Evolutionary conservation across 768 basidiomycete species (phyloP).

Genomic region (Exidia glandulosa): DNA sequence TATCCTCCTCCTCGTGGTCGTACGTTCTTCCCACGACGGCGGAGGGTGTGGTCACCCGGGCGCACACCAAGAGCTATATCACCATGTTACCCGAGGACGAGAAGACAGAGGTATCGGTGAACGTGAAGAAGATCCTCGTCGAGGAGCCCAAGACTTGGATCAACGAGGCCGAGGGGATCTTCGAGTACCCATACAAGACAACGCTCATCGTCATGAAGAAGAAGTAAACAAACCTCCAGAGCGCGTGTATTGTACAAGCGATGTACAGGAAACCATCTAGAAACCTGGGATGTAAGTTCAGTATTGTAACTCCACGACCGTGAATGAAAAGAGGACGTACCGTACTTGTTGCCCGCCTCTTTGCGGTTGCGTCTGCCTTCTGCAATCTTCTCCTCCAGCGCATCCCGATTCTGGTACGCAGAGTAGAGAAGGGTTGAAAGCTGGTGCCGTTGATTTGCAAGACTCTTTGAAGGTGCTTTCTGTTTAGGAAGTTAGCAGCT

Average conservation of each 20-base stretch:
- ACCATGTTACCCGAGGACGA: conserved; percentile 48
- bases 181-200: conserved; percentile 73
- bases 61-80: conserved; percentile 79
- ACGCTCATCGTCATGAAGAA: conserved; percentile 41
- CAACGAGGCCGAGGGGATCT: conserved; percentile 57
- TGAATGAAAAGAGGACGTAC: conserved; percentile 20
- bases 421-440: conserved; percentile 70
- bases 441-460: conserved; percentile 42
- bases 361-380: conserved; percentile 75
- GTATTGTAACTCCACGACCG: not conserved
- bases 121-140: conserved; percentile 45
- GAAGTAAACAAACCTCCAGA: conserved; percentile 19
- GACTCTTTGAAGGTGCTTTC: not conserved
- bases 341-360: conserved; percentile 88
- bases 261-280: not conserved
- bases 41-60: conserved; percentile 51
- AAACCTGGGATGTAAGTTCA: not conserved
- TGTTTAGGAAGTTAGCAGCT: not conserved
- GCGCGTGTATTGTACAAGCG: not conserved
- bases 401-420: conserved; percentile 75
- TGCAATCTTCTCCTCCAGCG: conserved; percentile 73
- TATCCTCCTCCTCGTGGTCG: no score
- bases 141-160: conserved; percentile 61
- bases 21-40: conserved; percentile 43
- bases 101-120: conserved; percentile 38